Evolutionary conservation across 352 stramenopile genomes (phyloP).

Genomic region (Pythium plurisporium): DNA sequence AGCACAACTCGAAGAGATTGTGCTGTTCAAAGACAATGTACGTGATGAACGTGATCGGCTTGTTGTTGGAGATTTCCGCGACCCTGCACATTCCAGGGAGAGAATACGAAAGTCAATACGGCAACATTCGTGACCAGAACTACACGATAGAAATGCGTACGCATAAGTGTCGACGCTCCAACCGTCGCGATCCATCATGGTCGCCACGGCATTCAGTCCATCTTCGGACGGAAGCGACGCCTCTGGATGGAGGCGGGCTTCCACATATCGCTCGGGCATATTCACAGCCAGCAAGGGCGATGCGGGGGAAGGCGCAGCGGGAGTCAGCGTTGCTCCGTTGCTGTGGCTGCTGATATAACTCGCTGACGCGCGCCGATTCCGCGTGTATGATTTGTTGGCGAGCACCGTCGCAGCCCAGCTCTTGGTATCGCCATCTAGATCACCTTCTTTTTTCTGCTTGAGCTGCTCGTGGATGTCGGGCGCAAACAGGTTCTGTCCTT

Average conservation of each 20-base stretch:
- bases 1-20: slow-evolving; percentile 71
- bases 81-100: slow-evolving; percentile 45
- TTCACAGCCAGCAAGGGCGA: neutral
- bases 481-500: slow-evolving; percentile 75
- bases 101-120: no score
- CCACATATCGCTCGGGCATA: slow-evolving; percentile 27
- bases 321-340: neutral
- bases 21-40: slow-evolving; percentile 83
- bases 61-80: slow-evolving; percentile 54
- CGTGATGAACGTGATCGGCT: slow-evolving; percentile 77
- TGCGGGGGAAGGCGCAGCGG: neutral
- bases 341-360: slow-evolving; percentile 33
- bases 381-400: slow-evolving; percentile 74
- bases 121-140: no score
- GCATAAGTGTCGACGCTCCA: slow-evolving; percentile 73
- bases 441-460: slow-evolving; percentile 61
- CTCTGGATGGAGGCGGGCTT: slow-evolving; percentile 57
- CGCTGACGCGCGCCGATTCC: slow-evolving; percentile 52
- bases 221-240: slow-evolving; percentile 51
- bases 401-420: slow-evolving; percentile 73
- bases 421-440: slow-evolving; percentile 74
- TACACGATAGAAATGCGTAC: slow-evolving; percentile 30
- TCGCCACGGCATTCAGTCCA: slow-evolving; percentile 56
- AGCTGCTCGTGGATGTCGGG: slow-evolving; percentile 81
- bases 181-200: slow-evolving; percentile 68